Conservation (phyloP, 257 asterid genomes). For the Nicotiana benthamiana region DNA sequence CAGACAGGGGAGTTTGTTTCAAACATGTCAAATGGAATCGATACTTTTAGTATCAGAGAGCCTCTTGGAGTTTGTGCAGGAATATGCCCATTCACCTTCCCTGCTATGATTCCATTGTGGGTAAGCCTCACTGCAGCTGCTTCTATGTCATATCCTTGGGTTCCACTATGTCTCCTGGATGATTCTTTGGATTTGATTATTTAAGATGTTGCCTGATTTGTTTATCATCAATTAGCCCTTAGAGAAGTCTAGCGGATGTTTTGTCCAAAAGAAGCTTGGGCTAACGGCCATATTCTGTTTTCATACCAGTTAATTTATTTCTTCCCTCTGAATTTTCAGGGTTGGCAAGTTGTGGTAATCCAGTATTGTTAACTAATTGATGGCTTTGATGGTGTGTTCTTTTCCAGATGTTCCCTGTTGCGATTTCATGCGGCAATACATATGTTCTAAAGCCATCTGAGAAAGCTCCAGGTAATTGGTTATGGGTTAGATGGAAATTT, state of each 20-base stretch:
- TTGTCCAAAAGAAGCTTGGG: neutral
- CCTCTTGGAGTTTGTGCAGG: constrained; percentile 99
- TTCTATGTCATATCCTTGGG: neutral
- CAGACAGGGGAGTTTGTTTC: constrained; percentile 92
- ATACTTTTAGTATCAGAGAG: constrained; percentile 84
- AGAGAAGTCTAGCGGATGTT: neutral
- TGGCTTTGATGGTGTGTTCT: neutral
- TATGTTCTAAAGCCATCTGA: constrained; percentile 88
- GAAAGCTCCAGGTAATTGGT: constrained; percentile 75
- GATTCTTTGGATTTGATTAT: neutral
- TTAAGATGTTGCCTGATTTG: neutral
- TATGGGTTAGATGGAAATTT: neutral
- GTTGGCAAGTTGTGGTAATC: neutral
- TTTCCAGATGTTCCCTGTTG: constrained; percentile 91
- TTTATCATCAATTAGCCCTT: neutral
- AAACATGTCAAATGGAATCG: constrained; percentile 75
- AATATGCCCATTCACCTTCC: constrained; percentile 92
- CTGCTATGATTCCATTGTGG: constrained; percentile 99
- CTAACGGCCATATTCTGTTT: neutral
- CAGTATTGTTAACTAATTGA: neutral
- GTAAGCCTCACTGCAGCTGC: constrained; percentile 28
- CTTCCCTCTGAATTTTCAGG: neutral
- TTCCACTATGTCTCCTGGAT: neutral
- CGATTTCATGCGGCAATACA: constrained; percentile 90
- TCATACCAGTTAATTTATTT: neutral